Evolutionary conservation across 2,329 filamentous ascomycete species (phyloP).

Genomic region (Bipolaris bicolor): DNA sequence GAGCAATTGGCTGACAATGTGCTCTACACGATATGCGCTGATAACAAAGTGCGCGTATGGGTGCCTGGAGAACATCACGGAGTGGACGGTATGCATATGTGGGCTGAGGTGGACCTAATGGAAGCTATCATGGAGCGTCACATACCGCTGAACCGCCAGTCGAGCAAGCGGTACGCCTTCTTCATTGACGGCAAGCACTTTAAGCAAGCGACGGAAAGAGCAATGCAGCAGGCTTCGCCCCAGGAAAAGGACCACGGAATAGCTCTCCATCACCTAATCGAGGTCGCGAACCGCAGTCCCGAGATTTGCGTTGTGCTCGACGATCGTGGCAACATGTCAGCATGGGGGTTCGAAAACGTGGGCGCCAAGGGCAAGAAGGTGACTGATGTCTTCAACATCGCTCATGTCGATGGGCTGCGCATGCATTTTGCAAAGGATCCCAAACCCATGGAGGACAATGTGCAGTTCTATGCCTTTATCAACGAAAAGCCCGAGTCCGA

Average conservation of each 20-base stretch:
- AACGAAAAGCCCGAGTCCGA: conserved; percentile 65
- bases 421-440: conserved; percentile 47
- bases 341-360: conserved; percentile 90
- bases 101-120: conserved; percentile 78
- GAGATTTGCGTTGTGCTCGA: conserved; percentile 89
- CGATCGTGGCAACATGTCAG: conserved; percentile 83
- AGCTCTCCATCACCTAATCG: conserved; percentile 81
- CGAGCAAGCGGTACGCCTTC: conserved; percentile 70
- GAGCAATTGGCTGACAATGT: conserved; percentile 85
- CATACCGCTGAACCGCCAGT: conserved; percentile 47
- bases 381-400: conserved; percentile 81
- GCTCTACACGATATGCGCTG: conserved; percentile 85
- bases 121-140: conserved; percentile 69
- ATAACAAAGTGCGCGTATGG: conserved; percentile 84
- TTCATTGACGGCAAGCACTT: conserved; percentile 85
- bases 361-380: conserved; percentile 70
- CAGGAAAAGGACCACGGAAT: conserved; percentile 68
- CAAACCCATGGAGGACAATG: conserved; percentile 58
- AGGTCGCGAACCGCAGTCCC: conserved; percentile 81
- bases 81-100: conserved; percentile 75
- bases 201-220: conserved; percentile 74
- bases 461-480: conserved; percentile 76
- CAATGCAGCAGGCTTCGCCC: conserved; percentile 67
- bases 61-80: conserved; percentile 74
- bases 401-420: conserved; percentile 70